A percentile compares a stretch with the other conserved stretches of the same genome.
phyloP scores from a whole-genome alignment of 2,329 filamentous ascomycete genomes.

The Pseudogymnoascus sp. region DNA sequence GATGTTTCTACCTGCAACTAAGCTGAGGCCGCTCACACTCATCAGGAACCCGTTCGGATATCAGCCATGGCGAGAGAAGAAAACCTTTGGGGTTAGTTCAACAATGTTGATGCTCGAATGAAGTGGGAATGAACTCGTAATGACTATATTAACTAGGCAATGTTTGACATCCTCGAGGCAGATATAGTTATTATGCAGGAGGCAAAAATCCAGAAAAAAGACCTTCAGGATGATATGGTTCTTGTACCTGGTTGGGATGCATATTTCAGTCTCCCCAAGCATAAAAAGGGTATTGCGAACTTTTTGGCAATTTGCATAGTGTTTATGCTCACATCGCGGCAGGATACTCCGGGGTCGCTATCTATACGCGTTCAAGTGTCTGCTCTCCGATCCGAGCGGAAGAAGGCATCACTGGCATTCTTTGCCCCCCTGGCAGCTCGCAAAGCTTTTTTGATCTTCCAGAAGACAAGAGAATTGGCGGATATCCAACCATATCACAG shows the following conservation, averaged over 20 bases:
- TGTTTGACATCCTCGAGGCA: slow-evolving; percentile 89
- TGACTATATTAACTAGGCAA: slow-evolving; percentile 46
- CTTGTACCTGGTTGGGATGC: slow-evolving; percentile 92
- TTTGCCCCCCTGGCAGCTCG: slow-evolving; percentile 65
- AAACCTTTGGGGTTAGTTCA: slow-evolving; percentile 55
- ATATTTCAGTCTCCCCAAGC: slow-evolving; percentile 84
- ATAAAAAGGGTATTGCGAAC: slow-evolving; percentile 71
- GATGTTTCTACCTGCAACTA: not conserved
- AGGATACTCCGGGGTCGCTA: slow-evolving; percentile 94
- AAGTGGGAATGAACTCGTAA: not conserved
- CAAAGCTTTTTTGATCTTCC: slow-evolving; percentile 70
- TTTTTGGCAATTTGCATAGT: not conserved
- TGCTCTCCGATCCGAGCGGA: slow-evolving; percentile 86
- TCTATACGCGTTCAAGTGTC: slow-evolving; percentile 82
- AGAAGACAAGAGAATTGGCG: slow-evolving; percentile 70
- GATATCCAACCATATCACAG: slow-evolving; percentile 69
- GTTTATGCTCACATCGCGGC: slow-evolving; percentile 11
- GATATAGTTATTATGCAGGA: slow-evolving; percentile 96
- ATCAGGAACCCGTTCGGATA: slow-evolving; percentile 74
- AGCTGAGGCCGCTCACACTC: not conserved
- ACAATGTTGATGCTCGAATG: not conserved
- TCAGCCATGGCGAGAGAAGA: slow-evolving; percentile 69
- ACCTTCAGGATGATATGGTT: slow-evolving; percentile 91
- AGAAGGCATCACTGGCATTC: slow-evolving; percentile 81
- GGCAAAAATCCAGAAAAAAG: slow-evolving; percentile 90